These are phyloP conservation scores for Pseudozyma hubeiensis DNA, from an alignment of 1,284 basidiomycete genomes.

Conservation along the genomic window DNA sequence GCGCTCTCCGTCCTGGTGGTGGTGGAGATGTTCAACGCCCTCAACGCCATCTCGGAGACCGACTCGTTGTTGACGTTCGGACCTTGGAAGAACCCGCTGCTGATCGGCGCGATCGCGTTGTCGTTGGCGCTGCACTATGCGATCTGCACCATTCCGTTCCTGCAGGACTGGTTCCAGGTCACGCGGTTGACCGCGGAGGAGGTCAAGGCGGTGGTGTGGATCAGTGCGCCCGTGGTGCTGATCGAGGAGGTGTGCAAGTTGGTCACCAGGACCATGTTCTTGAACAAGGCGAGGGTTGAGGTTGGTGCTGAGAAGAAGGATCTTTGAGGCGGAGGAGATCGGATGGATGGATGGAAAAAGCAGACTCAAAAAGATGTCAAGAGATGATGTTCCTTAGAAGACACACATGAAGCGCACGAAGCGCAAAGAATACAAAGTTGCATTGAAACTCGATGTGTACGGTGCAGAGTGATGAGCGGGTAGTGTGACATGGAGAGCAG, in stretches of 20 bases:
- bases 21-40: conserved; percentile 99
- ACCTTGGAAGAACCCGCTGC: conserved; percentile 91
- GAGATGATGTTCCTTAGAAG: too few relatives aligned
- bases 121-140: conserved; percentile 92
- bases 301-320: conserved; percentile 23
- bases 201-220: conserved; percentile 91
- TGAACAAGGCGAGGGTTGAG: background rate
- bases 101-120: conserved; percentile 76
- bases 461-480: too few relatives aligned
- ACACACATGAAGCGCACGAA: too few relatives aligned
- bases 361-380: too few relatives aligned
- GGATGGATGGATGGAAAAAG: too few relatives aligned
- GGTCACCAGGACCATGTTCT: conserved; percentile 20
- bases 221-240: conserved; percentile 87
- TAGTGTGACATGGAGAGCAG: too few relatives aligned
- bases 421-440: too few relatives aligned
- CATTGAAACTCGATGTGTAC: too few relatives aligned
- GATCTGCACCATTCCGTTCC: conserved; percentile 78
- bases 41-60: conserved; percentile 98
- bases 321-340: conserved; percentile 6
- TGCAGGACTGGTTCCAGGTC: conserved; percentile 78
- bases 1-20: conserved; percentile 90
- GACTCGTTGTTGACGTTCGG: conserved; percentile 89
- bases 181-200: conserved; percentile 89
- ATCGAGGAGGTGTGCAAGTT: conserved; percentile 78